Percentiles rank a stretch among this genome's conserved stretches.
Conservation (phyloP, 208 protist species). For the Acanthamoeba divionensis region DNA sequence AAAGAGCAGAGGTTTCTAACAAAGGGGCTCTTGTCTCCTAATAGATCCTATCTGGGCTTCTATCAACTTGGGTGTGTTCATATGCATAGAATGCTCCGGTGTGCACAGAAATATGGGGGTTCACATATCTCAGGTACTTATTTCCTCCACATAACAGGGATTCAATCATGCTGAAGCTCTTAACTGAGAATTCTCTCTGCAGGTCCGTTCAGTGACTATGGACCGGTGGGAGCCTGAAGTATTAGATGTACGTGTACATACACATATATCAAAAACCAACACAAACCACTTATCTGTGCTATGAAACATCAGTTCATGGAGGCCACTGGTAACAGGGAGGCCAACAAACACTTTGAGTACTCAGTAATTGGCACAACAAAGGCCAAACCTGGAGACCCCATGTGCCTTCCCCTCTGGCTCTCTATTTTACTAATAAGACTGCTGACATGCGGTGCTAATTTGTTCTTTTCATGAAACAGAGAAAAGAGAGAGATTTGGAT, state of each 20-base stretch:
- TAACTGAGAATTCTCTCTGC: conserved; percentile 5
- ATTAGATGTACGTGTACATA: background rate
- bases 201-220: background rate
- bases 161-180: background rate
- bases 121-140: conserved; percentile 74
- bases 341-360: conserved; percentile 56
- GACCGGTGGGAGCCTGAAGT: conserved; percentile 1
- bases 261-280: background rate
- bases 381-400: background rate
- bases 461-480: background rate
- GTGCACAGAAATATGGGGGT: conserved; percentile 75
- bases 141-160: conserved; percentile 66
- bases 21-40: no score
- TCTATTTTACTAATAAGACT: background rate
- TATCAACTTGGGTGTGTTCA: conserved; percentile 79
- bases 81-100: conserved; percentile 79
- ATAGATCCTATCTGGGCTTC: conserved; percentile 71
- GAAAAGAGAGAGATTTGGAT: conserved; percentile 22
- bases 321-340: conserved; percentile 57
- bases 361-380: background rate
- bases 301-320: conserved; percentile 42
- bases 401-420: background rate
- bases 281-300: background rate
- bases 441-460: background rate
- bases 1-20: background rate